Evolutionary conservation across 1,139 yeast genomes (phyloP).

Genomic region (Candida frijolesensis): DNA sequence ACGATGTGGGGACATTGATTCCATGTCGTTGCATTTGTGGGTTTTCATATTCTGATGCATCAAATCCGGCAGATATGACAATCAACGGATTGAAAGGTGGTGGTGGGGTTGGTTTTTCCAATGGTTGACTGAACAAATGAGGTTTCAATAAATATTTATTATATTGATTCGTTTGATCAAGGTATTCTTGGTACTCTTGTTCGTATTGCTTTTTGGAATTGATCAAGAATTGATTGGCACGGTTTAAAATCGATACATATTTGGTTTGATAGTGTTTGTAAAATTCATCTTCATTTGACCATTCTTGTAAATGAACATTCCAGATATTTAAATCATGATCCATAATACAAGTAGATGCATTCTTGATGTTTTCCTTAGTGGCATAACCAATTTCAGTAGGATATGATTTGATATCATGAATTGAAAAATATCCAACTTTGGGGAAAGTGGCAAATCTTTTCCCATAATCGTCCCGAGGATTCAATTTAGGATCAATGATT

Average conservation of each 20-base stretch:
- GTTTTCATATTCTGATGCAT: constrained; percentile 83
- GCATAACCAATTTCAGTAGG: constrained; percentile 85
- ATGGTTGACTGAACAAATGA: constrained; percentile 27
- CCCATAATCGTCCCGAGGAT: constrained; percentile 53
- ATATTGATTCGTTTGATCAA: constrained; percentile 28
- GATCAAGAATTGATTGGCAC: constrained; percentile 70
- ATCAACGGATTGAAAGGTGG: constrained; percentile 71
- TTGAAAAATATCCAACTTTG: constrained; percentile 78
- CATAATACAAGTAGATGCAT: constrained; percentile 80
- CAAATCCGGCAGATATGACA: constrained; percentile 83
- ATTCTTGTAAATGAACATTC: constrained; percentile 80
- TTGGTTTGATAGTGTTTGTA: constrained; percentile 61
- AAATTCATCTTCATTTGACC: constrained; percentile 66
- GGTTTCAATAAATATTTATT: constrained; percentile 34
- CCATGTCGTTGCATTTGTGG: constrained; percentile 86
- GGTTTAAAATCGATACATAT: constrained; percentile 62
- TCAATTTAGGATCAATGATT: constrained; percentile 27
- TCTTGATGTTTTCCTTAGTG: constrained; percentile 66
- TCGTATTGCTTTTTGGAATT: constrained; percentile 50
- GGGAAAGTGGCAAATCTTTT: constrained; percentile 58
- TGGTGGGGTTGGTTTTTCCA: constrained; percentile 36
- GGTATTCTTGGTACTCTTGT: constrained; percentile 35
- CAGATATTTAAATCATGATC: constrained; percentile 81
- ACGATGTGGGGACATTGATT: constrained; percentile 80
- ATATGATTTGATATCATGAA: constrained; percentile 85